Evolutionary conservation across 2,329 filamentous ascomycete genomes (phyloP), one percentile per base, ranked within the genome.

Genomic region (Fusarium sp.): DNA sequence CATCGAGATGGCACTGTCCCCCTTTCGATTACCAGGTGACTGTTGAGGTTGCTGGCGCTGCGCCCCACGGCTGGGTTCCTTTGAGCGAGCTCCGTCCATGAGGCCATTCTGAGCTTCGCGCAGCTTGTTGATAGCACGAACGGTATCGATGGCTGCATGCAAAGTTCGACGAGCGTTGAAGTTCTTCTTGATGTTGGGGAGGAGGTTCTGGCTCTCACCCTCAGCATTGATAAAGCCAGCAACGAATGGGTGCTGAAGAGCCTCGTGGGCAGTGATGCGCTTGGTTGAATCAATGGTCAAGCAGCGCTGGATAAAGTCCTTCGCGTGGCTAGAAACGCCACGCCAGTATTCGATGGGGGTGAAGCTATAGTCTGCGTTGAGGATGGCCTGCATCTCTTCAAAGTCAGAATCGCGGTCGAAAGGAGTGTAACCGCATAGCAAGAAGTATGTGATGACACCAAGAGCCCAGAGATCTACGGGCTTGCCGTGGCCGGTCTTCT

Each of bases 381-480:
- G 89, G 78, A 99, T 99, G 74, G 96, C 96, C 83, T 98, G 95
- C 95, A 99, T 98, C 83, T 99, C 96, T 83, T 99, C 96, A 76
- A 98, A 91, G 81, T 99, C 97, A 74, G 91, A 95, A 80, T 98
- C 96, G 58, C 96, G 92, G 81, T 99, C 96, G 79, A 99, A 99
- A 14, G 96, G 96, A 1, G 96, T 99, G 83, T 98, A 98, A 62
- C 96, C 96, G 81, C 96, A 98, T 51, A 99, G 90, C 31, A 99
- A 85, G 84, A 99, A 99, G 84, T 98, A 99, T 33, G 96, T 98
- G 77, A 99, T 99, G 43, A 99, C 96, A 46, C 96, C 96, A 68
- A 98, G 94, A 38, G 96, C 96, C 96, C 96, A 99, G 69, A 99
- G 91, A 79, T 99, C 96, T 54, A 99, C 96, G 73, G 96, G 95